Evolutionary conservation across 306 rosid species (phyloP), one percentile per base, ranked within the genome.

Genomic region (Acacia acuminata): DNA sequence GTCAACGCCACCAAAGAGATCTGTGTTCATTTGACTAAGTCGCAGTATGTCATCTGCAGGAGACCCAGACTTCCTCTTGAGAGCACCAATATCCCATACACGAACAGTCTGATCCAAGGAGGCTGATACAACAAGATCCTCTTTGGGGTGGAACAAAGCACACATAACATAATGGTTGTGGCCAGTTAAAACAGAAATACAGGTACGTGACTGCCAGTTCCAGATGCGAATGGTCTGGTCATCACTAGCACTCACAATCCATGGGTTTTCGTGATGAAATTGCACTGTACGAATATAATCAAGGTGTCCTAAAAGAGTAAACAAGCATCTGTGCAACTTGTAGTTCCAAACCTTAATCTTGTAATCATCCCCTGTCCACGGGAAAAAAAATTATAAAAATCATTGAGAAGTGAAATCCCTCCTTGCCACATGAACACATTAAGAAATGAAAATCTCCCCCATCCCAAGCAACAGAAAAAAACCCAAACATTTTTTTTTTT

Each of bases 291-390:
- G 70, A 64, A 64, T 64, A 64, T 64, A 64, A 64, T 64, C 70
- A 32, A 64, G 70, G 70, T 64, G 70, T 64, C 70, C 70, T 30
- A 64, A 32, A 30, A 64, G 70, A 30, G 70, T 64, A 64, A 64
- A 64, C 42, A 64, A 64, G 14, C 70, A 64, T 32, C 70, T 64
- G 38, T 94, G 98, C 89, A 92, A 78, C 94, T 94, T 93, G 88
- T 94, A 94, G 94, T 94, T 94, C 98, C 98, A 94, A 63, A 94
- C 98, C 80, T 94, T 94, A 85, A 94, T 93, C 88, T 94, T 94
- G 90, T 94, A 94, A 88, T 94, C 98, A 81, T 94, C 98, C 86
- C 98, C 98, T 94, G 94, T 42, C 14, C 48, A 68, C 27, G 20
- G 25, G 20, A 38, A 67, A 67, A 67, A 5, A 19, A 38, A 17